These are phyloP conservation scores for Asterochloris sp. DNA, from an alignment of 139 green algal genomes.

Conservation along the genomic window DNA sequence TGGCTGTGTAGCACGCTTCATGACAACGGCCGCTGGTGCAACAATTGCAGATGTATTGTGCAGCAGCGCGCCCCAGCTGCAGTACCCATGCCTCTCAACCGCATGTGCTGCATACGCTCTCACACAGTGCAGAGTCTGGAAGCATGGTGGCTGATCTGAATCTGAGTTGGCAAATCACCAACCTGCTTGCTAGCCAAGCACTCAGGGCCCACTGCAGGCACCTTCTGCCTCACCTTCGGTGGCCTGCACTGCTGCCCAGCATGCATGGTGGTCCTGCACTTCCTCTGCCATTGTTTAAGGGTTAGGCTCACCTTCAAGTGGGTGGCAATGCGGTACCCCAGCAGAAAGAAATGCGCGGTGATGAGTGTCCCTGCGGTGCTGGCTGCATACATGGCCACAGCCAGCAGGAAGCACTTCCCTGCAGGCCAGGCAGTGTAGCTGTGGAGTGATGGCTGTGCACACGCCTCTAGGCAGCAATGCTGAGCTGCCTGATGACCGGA, in stretches of 20 bases:
- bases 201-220: not conserved
- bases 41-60: too few relatives aligned
- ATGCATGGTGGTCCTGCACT: too few relatives aligned
- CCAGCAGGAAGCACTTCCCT: slow-evolving; percentile 36
- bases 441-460: not conserved
- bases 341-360: slow-evolving; percentile 83
- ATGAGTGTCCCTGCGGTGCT: slow-evolving; percentile 57
- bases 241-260: not conserved
- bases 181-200: not conserved
- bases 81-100: too few relatives aligned
- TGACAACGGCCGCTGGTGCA: not conserved
- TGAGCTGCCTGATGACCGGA: not conserved
- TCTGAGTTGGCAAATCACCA: not conserved
- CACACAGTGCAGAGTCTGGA: not conserved
- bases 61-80: too few relatives aligned
- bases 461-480: too few relatives aligned
- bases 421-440: not conserved
- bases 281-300: not conserved
- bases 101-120: too few relatives aligned
- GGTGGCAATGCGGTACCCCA: slow-evolving; percentile 70
- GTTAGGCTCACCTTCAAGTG: slow-evolving; percentile 52
- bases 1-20: not conserved
- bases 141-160: not conserved
- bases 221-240: too few relatives aligned
- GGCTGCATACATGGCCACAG: slow-evolving; percentile 38